Evolutionary conservation across 2,329 filamentous ascomycete genomes (phyloP), one percentile per base, ranked within the genome.

Genomic region (Botryotinia narcissicola): DNA sequence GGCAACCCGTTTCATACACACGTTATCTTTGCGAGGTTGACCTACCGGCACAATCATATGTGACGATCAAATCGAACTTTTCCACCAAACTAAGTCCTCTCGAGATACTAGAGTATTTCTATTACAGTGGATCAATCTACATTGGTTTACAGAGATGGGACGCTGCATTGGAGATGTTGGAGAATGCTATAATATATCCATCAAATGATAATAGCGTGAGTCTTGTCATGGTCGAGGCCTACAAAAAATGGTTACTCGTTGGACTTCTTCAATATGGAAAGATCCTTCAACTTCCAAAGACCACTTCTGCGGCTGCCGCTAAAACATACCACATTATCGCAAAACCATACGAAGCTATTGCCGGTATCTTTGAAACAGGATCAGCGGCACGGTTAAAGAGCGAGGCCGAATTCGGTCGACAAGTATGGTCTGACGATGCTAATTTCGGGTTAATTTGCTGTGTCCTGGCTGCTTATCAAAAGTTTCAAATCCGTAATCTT

Each of bases 211-310:
- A 86, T 46, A 86, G 89, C 51, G 85, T 89, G 20, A 95, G 91
- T 81, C 91, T 90, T 80, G 86, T 97, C 69, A 96, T 96, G 92
- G 86, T 92, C 6, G 94, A 97, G 77, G 93, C 93, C 9, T 95
- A 97, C 85, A 97, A 95, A 83, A 97, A 95, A 82, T 98, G 94
- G 92, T 81, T 97, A 14, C 84, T 99, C 25, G 87, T 94, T 16
- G 89, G 90, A 71, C 86, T 98, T 72, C 84, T 99, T 29, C 85
- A 88, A 10, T 84, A 90, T 71, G 95, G 94, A 76, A 88, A 85
- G 78, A 84, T 85, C 7, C 83, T 84, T 2, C 77, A 82, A 0
- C 80, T 89, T 16, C 92, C 93, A 0, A 84, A 86, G 57, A 87
- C 88, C 64, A 87, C 88, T 12, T 85, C 87, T 68, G 74, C 81